These are phyloP conservation scores for Penicillium sp. DNA, from an alignment of 2,329 filamentous ascomycete species.

Conservation along the genomic window DNA sequence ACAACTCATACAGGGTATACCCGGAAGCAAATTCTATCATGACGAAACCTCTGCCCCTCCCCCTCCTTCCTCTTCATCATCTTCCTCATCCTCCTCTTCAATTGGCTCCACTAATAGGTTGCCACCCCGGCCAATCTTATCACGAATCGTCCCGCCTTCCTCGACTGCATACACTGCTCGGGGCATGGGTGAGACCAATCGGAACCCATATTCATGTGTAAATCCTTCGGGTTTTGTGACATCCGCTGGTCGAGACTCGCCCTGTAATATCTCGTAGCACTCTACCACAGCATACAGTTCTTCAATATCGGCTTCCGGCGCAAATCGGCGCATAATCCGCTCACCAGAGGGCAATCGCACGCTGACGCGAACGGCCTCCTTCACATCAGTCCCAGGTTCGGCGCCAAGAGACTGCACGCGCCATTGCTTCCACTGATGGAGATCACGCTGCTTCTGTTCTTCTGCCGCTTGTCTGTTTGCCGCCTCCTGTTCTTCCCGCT, in stretches of 20 bases:
- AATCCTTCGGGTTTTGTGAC: slow-evolving; percentile 67
- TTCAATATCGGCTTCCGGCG: slow-evolving; percentile 71
- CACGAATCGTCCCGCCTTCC: slow-evolving; percentile 66
- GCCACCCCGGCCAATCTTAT: slow-evolving; percentile 78
- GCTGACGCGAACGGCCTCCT: slow-evolving; percentile 73
- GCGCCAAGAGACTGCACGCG: slow-evolving; percentile 67
- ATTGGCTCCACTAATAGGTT: slow-evolving; percentile 86
- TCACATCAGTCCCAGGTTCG: slow-evolving; percentile 68
- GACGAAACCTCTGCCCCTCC: background rate
- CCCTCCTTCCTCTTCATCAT: slow-evolving; percentile 45
- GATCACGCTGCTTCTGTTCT: slow-evolving; percentile 58
- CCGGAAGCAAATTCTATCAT: background rate
- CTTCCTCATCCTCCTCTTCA: slow-evolving; percentile 59
- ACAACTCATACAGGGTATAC: slow-evolving; percentile 1
- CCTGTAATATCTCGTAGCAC: slow-evolving; percentile 72
- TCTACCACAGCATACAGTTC: slow-evolving; percentile 97
- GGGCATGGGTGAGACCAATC: slow-evolving; percentile 83
- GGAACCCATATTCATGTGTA: slow-evolving; percentile 81
- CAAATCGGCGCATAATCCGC: slow-evolving; percentile 77
- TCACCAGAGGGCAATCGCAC: slow-evolving; percentile 68
- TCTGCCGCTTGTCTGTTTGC: slow-evolving; percentile 67
- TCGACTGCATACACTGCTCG: slow-evolving; percentile 77
- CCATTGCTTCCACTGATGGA: slow-evolving; percentile 79
- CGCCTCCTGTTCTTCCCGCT: slow-evolving; percentile 67
- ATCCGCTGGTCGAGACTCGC: slow-evolving; percentile 37